These are phyloP conservation scores for Punica granatum DNA, from an alignment of 345 rosid species.

Conservation along the genomic window DNA sequence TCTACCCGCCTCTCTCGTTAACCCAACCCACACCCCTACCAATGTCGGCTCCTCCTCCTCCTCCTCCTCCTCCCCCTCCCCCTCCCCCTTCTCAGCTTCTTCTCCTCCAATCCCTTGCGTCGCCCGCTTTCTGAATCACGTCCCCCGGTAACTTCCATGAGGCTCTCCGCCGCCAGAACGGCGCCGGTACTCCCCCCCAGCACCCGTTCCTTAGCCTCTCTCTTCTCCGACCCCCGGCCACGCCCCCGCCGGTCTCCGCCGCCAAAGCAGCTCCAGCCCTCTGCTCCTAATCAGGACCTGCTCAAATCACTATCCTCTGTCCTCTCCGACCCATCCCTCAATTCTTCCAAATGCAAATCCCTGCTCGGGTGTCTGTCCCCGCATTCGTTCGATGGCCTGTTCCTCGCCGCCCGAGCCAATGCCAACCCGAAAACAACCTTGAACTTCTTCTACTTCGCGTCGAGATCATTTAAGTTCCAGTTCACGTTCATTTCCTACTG, in stretches of 20 bases:
- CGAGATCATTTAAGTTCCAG: conserved; percentile 37
- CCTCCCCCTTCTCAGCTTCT: neutral
- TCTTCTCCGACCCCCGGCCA: conserved; percentile 15
- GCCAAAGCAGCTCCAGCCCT: conserved; percentile 22
- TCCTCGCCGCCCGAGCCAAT: conserved; percentile 33
- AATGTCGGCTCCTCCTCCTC: neutral
- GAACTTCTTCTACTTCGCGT: conserved; percentile 57
- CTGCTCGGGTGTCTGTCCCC: conserved; percentile 42
- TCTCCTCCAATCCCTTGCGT: neutral
- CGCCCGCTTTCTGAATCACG: neutral
- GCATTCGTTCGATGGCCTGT: conserved; percentile 40
- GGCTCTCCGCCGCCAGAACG: conserved; percentile 24
- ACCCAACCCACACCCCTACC: too few relatives aligned
- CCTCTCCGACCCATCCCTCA: conserved; percentile 46
- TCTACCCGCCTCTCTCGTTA: too few relatives aligned
- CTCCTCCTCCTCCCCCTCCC: too few relatives aligned
- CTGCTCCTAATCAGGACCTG: too few relatives aligned
- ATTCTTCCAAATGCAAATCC: conserved; percentile 37
- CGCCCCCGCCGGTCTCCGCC: conserved; percentile 18
- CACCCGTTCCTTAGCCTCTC: conserved; percentile 33
- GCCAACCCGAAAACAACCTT: conserved; percentile 52
- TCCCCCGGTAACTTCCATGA: conserved; percentile 20
- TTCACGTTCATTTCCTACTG: conserved; percentile 67
- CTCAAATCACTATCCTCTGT: conserved; percentile 31
- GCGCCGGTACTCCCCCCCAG: conserved; percentile 19